Conservation (phyloP, 352 stramenopile species). For the Pythium oligandrum region DNA sequence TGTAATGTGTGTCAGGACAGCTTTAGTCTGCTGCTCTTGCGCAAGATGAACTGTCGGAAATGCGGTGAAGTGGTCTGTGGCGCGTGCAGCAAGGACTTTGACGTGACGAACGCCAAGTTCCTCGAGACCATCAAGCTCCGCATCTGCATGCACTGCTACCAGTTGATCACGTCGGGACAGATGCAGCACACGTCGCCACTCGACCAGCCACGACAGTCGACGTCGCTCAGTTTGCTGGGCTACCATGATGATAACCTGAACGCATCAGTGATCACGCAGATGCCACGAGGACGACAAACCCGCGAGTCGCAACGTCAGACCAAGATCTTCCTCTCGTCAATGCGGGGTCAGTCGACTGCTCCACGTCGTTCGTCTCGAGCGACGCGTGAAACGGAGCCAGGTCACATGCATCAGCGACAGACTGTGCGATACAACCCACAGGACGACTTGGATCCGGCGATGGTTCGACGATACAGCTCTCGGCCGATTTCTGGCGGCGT, state of each 20-base stretch:
- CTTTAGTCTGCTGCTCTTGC: conserved; percentile 75
- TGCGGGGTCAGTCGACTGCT: conserved; percentile 24
- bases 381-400: background rate
- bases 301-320: conserved; percentile 19
- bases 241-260: conserved; percentile 62
- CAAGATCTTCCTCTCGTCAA: conserved; percentile 75
- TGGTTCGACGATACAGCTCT: background rate
- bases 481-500: too few relatives aligned
- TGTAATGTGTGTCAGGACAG: conserved; percentile 79
- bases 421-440: too few relatives aligned
- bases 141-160: conserved; percentile 85
- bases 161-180: conserved; percentile 69
- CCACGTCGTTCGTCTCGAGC: conserved; percentile 5
- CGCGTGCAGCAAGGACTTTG: conserved; percentile 83
- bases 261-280: conserved; percentile 54
- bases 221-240: conserved; percentile 53
- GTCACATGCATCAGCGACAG: background rate
- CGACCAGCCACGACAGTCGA: conserved; percentile 48
- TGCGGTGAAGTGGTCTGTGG: conserved; percentile 85
- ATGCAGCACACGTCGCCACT: conserved; percentile 31
- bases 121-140: conserved; percentile 66
- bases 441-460: background rate
- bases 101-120: conserved; percentile 53
- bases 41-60: conserved; percentile 85
- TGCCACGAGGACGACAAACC: conserved; percentile 11